Base-by-base conservation (phyloP, 2,329 filamentous ascomycete genomes). In the Colletotrichum melonis region DNA sequence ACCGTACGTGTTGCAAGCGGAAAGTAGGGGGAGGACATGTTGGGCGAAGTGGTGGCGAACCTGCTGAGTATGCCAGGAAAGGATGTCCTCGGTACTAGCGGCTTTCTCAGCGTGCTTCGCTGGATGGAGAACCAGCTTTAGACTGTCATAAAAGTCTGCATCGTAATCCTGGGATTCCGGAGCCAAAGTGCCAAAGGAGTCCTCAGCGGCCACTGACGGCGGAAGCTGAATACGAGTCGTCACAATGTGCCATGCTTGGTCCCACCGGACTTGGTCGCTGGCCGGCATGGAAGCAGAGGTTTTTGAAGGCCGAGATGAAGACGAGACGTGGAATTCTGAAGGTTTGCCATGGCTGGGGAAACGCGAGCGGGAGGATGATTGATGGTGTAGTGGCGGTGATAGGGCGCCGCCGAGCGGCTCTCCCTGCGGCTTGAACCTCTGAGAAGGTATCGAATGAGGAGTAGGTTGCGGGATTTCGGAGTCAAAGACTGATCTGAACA, bases 221-320 rank as follows among this genome's bases (percentile, higher is more conserved):
- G 90, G 88, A 26, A 92, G 83, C 59, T 86, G 85, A 58, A 92
- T 88, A 42, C 84, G 84, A 35, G 88, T 85, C 19, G 90, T 92
- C 73, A 92, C 90, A 32, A 85, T 82, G 78, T 91, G 88, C 91
- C 91, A 92, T 71, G 90, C 89, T 74, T 88, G 84, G 78, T 92
- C 89, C 85, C 88, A 91, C 75, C 85, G 85, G 67, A 86, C 84
- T 80, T 92, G 90, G 75, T 91, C 86, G 73, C 83, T 81, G 63
- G 82, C 79, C 70, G 82, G 64, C 19, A 54, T 28, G 52, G 70
- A n/a, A 62, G 75, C 35, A 69, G 69, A 42, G 63, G 56, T 12
- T 60, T 68, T 46, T 58, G 71, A 38, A 4, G 26, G 54, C 9
- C 54, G 59, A 26, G 62, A 56, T 60, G 76, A 62, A 76, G 58